Conservation (phyloP, 2,329 filamentous ascomycete species). For the Triangularia setosa region DNA sequence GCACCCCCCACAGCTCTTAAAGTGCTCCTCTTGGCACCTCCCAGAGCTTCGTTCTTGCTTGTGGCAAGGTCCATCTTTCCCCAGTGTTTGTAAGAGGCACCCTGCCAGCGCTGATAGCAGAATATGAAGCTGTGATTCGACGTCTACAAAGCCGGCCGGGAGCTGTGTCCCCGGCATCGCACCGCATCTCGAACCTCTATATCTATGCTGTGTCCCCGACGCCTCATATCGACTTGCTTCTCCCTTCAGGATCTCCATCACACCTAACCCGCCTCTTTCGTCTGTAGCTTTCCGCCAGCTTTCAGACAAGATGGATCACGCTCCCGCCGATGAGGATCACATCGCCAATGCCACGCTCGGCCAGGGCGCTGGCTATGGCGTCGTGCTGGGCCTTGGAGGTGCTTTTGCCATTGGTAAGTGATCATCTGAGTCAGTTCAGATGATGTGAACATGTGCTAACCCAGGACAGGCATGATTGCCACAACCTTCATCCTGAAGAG, state of each 20-base stretch:
- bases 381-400: conserved; percentile 70
- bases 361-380: conserved; percentile 71
- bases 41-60: not conserved
- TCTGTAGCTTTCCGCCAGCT: not conserved
- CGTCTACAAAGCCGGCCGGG: not conserved
- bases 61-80: not conserved
- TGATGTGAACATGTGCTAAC: conserved; percentile 2
- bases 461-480: conserved; percentile 34
- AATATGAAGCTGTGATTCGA: conserved; percentile 1
- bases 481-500: conserved; percentile 35
- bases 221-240: not conserved
- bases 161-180: conserved; percentile 1
- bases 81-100: not conserved
- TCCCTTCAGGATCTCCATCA: not conserved
- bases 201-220: not conserved
- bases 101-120: not conserved
- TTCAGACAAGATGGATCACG: conserved; percentile 18
- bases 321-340: conserved; percentile 16
- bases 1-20: not conserved
- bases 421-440: too few relatives aligned
- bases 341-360: conserved; percentile 39
- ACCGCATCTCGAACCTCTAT: not conserved
- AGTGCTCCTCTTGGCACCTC: not conserved
- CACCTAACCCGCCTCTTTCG: not conserved
- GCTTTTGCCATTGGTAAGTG: conserved; percentile 61